These are phyloP conservation scores for Fennellomyces sp. DNA, from an alignment of 371 early-diverging fungal species.

Conservation along the genomic window DNA sequence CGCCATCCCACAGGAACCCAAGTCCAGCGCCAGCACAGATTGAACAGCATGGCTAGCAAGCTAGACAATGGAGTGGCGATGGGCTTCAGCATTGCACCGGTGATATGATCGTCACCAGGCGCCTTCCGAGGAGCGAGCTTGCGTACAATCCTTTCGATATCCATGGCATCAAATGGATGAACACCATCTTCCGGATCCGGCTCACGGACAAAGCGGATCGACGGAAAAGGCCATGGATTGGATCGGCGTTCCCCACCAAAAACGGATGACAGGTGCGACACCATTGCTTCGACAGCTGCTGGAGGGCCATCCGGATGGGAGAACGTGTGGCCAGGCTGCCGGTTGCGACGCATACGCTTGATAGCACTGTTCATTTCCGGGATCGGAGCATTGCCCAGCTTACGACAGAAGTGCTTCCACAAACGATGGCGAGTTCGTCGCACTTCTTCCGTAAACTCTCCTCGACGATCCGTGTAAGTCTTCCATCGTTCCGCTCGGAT, in stretches of 20 bases:
- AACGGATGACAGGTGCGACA: slow-evolving; percentile 1
- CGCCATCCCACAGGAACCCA: slow-evolving; percentile 23
- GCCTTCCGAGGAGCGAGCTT: slow-evolving; percentile 12
- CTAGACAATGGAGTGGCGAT: slow-evolving; percentile 1
- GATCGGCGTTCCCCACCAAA: not conserved
- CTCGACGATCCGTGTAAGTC: not conserved
- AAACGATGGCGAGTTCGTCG: not conserved
- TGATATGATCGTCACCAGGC: slow-evolving; percentile 27
- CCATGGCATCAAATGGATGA: not conserved
- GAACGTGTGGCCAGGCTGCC: not conserved
- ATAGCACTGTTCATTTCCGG: not conserved
- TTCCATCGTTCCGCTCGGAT: not conserved
- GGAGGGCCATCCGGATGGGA: slow-evolving; percentile 16
- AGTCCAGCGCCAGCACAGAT: slow-evolving; percentile 27
- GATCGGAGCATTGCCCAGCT: not conserved
- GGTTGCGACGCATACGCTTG: not conserved
- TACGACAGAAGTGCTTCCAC: slow-evolving; percentile 14
- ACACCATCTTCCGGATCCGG: too few species aligned
- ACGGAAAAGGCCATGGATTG: too few species aligned
- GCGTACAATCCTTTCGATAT: not conserved
- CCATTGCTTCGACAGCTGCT: slow-evolving; percentile 12
- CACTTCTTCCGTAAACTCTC: not conserved
- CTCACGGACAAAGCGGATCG: too few species aligned
- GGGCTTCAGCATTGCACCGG: slow-evolving; percentile 27
- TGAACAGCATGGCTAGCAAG: slow-evolving; percentile 6